Percentiles rank a stretch among this genome's conserved stretches.
Conservation (phyloP, 164 flowering plant genomes). For the Berberis thunbergii region DNA sequence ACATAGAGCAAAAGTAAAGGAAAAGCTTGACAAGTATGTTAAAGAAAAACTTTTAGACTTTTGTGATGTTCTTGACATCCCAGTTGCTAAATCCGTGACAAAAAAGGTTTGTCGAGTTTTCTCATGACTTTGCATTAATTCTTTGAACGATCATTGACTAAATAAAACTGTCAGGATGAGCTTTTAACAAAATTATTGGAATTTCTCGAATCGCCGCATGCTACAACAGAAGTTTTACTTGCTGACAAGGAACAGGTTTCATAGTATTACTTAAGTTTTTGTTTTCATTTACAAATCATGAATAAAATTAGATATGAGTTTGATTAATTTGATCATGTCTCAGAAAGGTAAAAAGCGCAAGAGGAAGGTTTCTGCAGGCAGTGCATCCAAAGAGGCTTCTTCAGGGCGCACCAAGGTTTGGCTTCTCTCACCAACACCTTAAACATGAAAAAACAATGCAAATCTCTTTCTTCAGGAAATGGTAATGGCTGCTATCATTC, state of each 20-base stretch:
- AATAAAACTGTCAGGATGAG: conserved; percentile 54
- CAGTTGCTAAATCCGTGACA: conserved; percentile 31
- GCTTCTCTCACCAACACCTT: not conserved
- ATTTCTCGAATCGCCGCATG: conserved; percentile 76
- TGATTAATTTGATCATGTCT: not conserved
- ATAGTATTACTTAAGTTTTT: not conserved
- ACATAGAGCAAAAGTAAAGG: conserved; percentile 52
- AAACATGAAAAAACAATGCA: too few relatives aligned
- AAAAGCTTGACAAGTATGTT: conserved; percentile 70
- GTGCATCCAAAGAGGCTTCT: conserved; percentile 18
- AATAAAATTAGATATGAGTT: too few relatives aligned
- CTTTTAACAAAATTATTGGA: conserved; percentile 54
- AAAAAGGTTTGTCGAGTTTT: conserved; percentile 43
- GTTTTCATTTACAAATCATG: too few relatives aligned
- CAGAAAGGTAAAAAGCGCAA: conserved; percentile 56
- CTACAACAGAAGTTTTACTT: conserved; percentile 59
- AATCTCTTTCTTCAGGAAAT: too few relatives aligned
- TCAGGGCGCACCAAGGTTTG: conserved; percentile 31
- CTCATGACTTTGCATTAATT: not conserved
- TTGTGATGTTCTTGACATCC: conserved; percentile 72
- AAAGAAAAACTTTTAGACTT: conserved; percentile 74
- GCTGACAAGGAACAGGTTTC: conserved; percentile 73
- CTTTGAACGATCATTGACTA: not conserved
- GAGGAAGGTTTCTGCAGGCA: conserved; percentile 28
- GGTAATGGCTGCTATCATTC: too few relatives aligned